phyloP scores from a whole-genome alignment of 352 stramenopile species.

The Phytophthora multivora region DNA sequence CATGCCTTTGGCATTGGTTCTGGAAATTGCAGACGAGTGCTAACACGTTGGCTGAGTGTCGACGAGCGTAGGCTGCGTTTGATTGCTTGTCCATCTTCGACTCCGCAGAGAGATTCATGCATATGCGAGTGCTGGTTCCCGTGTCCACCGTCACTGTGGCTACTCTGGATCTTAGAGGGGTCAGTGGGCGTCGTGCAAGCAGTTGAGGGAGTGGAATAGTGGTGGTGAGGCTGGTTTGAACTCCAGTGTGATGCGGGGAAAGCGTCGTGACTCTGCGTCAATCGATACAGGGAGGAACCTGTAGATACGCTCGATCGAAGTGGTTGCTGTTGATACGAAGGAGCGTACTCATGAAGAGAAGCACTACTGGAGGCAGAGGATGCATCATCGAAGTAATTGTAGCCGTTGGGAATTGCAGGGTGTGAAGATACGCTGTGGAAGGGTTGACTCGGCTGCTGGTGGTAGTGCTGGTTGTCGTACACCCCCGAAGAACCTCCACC shows the following conservation, averaged over 20 bases:
- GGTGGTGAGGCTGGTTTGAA: constrained; percentile 13
- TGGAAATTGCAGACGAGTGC: background rate
- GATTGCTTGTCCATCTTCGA: constrained; percentile 10
- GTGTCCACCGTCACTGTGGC: background rate
- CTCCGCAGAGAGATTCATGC: background rate
- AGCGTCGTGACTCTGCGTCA: constrained; percentile 20
- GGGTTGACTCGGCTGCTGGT: constrained; percentile 24
- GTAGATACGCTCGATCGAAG: constrained; percentile 10
- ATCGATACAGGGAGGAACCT: constrained; percentile 18
- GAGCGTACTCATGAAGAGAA: constrained; percentile 13
- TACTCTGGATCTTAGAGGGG: background rate
- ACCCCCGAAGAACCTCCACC: constrained; percentile 14
- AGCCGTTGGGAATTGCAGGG: constrained; percentile 3
- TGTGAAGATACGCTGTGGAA: constrained; percentile 28
- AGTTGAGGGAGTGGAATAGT: constrained; percentile 20
- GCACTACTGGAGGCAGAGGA: constrained; percentile 2
- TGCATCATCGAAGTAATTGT: constrained; percentile 21
- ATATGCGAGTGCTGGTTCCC: constrained; percentile 4
- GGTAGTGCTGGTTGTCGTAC: constrained; percentile 32
- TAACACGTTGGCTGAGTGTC: constrained; percentile 13
- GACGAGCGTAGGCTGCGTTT: constrained; percentile 30
- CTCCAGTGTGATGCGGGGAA: constrained; percentile 13
- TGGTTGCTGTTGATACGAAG: constrained; percentile 24
- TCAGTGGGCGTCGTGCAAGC: constrained; percentile 9
- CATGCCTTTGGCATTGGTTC: constrained; percentile 3